Conservation (phyloP, 164 flowering plant species). For the Tetrastigma voinierianum region DNA sequence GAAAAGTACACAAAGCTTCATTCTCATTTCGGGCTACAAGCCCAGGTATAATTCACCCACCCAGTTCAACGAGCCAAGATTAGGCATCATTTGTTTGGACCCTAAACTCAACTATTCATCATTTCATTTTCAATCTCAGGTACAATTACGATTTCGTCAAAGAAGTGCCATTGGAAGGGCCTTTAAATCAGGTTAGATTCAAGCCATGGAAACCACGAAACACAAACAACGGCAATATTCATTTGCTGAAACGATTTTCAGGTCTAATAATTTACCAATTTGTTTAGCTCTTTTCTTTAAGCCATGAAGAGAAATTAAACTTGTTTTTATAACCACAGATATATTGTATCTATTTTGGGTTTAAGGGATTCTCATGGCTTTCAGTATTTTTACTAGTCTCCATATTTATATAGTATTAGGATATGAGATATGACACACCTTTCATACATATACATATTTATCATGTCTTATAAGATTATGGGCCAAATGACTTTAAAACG, state of each 20-base stretch:
- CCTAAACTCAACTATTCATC: background rate
- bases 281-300: background rate
- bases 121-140: slow-evolving; percentile 26
- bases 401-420: too few relatives aligned
- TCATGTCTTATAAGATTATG: too few relatives aligned
- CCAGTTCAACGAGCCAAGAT: background rate
- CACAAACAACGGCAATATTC: background rate
- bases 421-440: too few relatives aligned
- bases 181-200: slow-evolving; percentile 55
- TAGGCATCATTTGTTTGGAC: background rate
- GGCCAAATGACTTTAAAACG: too few relatives aligned
- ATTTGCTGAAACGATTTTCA: background rate
- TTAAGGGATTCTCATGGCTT: too few relatives aligned
- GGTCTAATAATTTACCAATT: background rate
- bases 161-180: slow-evolving; percentile 61
- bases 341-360: too few relatives aligned
- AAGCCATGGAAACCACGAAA: slow-evolving; percentile 25
- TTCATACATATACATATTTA: too few relatives aligned
- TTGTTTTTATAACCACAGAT: too few relatives aligned
- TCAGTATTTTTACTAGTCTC: too few relatives aligned
- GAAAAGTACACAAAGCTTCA: slow-evolving; percentile 8
- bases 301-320: too few relatives aligned
- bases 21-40: background rate
- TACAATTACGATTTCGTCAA: slow-evolving; percentile 61
- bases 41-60: background rate